Percentiles rank a stretch among this genome's conserved stretches.
phyloP scores from a whole-genome alignment of 1,284 basidiomycete genomes.

The Neolentinus lepideus region DNA sequence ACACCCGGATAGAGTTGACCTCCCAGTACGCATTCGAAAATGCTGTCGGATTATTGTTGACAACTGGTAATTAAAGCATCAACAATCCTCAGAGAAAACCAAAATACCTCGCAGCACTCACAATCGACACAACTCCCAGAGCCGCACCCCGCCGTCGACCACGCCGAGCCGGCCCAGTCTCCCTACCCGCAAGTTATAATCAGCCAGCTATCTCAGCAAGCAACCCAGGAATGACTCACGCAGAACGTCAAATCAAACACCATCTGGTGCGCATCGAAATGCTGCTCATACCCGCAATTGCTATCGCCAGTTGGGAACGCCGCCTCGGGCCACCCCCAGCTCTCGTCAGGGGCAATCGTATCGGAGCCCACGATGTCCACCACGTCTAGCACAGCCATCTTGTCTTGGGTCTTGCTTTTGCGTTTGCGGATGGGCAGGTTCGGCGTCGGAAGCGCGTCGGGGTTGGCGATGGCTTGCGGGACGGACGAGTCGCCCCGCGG shows the following conservation, averaged over 20 bases:
- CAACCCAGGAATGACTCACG: constrained; percentile 24
- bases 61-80: constrained; percentile 26
- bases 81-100: constrained; percentile 1
- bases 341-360: constrained; percentile 22
- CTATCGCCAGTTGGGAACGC: constrained; percentile 31
- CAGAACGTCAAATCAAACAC: constrained; percentile 50
- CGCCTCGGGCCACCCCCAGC: constrained; percentile 43
- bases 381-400: neutral
- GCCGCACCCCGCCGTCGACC: constrained; percentile 26
- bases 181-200: constrained; percentile 26
- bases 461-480: neutral
- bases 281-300: constrained; percentile 31
- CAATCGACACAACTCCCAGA: constrained; percentile 29
- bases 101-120: constrained; percentile 20
- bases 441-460: neutral
- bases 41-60: constrained; percentile 42
- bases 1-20: constrained; percentile 49
- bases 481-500: constrained; percentile 17
- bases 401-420: neutral
- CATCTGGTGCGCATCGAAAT: constrained; percentile 43
- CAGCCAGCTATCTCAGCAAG: neutral
- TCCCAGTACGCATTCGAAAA: constrained; percentile 61
- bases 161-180: constrained; percentile 40
- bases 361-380: constrained; percentile 11
- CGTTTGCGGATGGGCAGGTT: neutral